Evolutionary conservation across 495 filamentous ascomycete species (phyloP), one percentile per base, ranked within the genome.

Genomic region (Pseudoneurospora amorphoporcata): DNA sequence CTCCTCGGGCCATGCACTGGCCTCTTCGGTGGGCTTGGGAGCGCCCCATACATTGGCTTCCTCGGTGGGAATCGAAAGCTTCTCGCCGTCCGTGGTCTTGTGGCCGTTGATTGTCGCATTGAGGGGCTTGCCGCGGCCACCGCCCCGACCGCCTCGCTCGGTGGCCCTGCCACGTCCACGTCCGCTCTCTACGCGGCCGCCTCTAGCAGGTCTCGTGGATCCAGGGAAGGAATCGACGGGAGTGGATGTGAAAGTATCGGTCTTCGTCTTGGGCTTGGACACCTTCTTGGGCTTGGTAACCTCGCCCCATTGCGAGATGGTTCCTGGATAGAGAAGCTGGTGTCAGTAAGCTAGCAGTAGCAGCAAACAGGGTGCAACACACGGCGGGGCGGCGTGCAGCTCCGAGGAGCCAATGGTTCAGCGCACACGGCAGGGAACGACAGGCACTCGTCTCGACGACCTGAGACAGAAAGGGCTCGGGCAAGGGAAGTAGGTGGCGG

Each of bases 211-310:
- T 71, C 83, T 79, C 71, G 76, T 80, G 39, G 75, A 80, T 73
- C 81, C 77, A 19, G 76, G 73, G 45, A 81, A 77, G 7, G 89
- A 81, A 76, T 87, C 82, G 73, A 84, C 85, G 74, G 85, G 80
- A 19, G 86, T 84, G 70, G 88, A 85, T 69, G 83, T 85, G 41
- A 87, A 82, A 16, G 84, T 77, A 42, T 86, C 79, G 71, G 95
- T 92, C 84, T 97, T 94, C 72, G 87, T 83, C 86, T 97, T 99
- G 69, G 95, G 88, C 76, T 88, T 86, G 74, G 92, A 86, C 79
- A 95, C 92, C 82, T 94, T 92, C 79, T 90, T 91, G 81, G 91
- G 90, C 87, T 97, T 97, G 83, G 95, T 93, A 78, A 98, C 94
- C 82, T 97, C 94, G 73, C 90, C 92, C 92, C 96, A 99, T 86